Evolutionary conservation across 208 protist species (phyloP).

Genomic region (Phytomonas sp.): DNA sequence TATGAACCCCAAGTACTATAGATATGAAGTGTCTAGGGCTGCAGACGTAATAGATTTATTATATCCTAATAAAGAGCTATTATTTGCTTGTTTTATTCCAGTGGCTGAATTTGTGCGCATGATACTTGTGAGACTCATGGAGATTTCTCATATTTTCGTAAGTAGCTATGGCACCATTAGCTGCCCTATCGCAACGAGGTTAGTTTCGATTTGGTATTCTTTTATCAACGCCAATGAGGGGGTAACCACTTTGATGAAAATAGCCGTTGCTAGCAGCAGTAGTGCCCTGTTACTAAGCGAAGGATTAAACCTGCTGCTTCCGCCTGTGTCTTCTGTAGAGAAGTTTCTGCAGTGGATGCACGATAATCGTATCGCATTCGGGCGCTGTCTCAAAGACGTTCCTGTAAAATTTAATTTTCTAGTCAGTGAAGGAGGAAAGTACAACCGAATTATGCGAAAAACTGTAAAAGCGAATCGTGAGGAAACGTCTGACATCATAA

Average conservation of each 20-base stretch:
- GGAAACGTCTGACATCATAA: slow-evolving; percentile 1
- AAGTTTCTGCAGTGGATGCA: slow-evolving; percentile 23
- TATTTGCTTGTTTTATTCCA: slow-evolving; percentile 44
- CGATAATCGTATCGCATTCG: slow-evolving; percentile 10
- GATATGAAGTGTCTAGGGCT: slow-evolving; percentile 24
- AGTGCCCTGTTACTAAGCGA: not conserved
- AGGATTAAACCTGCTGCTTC: slow-evolving; percentile 26
- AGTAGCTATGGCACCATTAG: not conserved
- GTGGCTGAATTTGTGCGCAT: slow-evolving; percentile 30
- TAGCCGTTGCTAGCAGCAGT: not conserved
- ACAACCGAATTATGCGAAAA: slow-evolving; percentile 8
- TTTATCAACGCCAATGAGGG: slow-evolving; percentile 1
- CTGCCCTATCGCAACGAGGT: slow-evolving; percentile 7
- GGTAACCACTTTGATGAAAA: not conserved
- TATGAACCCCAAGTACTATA: slow-evolving; percentile 29
- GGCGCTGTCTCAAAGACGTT: not conserved
- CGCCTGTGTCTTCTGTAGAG: slow-evolving; percentile 11
- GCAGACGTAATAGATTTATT: slow-evolving; percentile 29
- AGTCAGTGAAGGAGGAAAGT: slow-evolving; percentile 7
- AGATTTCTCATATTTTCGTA: slow-evolving; percentile 15
- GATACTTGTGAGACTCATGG: slow-evolving; percentile 29
- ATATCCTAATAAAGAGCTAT: slow-evolving; percentile 23
- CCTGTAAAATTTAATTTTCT: not conserved
- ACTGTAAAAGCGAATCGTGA: slow-evolving; percentile 5
- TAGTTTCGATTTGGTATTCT: slow-evolving; percentile 32